Base-by-base conservation (phyloP, 345 rosid genomes). In the Draba incana region DNA sequence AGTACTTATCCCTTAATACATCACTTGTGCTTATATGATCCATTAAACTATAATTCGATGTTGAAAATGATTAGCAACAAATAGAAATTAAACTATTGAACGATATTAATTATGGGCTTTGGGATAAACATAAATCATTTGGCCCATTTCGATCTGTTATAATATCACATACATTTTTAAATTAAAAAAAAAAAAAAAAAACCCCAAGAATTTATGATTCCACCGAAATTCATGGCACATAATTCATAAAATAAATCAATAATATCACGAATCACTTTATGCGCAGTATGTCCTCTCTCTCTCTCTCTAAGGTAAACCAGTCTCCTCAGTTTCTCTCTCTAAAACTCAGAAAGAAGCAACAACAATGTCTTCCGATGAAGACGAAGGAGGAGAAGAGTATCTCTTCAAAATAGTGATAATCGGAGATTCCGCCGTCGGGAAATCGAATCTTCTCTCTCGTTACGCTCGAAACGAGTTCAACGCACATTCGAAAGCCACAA, bases 361-460 rank as follows among this genome's bases (percentile, higher is more conserved):
- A 16, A 57, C 10, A 38, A 77, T 77, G 80, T 71, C 72, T 7
- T 67, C 71, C 20, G 85, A 79, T 65, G 85, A 81, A 0, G 86
- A 81, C 0, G 86, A 79, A 67, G 84, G 83, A 39, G 84, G 85
- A 46, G 86, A 85, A 20, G 89, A 85, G 74, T 82, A 85, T 59
- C 82, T 84, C 28, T 84, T 82, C 82, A 84, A 84, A 83, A 75
- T 84, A 62, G 89, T 84, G 25, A 77, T 84, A 15, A 82, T 84
- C 51, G 89, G 89, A 3, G 89, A 85, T 72, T 85, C 89, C 0
- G 86, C 89, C 0, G 89, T 85, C 4, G 89, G 89, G 14, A 85
- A 85, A 70, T 85, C 89, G 14, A 85, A 85, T 54, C 78, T 85
- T 2, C 75, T 85, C n/a, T 77, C 89, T 9, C 79, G 89, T 0